These are phyloP conservation scores for Capronia coronata DNA, from an alignment of 2,329 filamentous ascomycete species.

Conservation along the genomic window DNA sequence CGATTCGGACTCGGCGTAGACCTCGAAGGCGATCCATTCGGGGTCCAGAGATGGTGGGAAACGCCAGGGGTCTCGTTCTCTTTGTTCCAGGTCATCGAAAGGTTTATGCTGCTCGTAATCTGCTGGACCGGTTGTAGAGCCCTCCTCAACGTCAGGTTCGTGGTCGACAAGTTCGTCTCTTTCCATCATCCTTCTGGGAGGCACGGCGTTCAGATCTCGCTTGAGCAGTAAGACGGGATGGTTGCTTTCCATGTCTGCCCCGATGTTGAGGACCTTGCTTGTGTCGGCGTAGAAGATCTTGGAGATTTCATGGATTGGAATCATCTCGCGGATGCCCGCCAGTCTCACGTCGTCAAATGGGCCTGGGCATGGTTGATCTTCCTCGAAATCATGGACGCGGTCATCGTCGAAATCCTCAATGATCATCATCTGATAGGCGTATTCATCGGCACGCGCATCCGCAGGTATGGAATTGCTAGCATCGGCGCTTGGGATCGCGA, in stretches of 20 bases:
- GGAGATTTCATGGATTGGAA: conserved; percentile 68
- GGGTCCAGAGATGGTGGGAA: conserved; percentile 72
- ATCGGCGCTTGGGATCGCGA: not conserved
- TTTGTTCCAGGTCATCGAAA: conserved; percentile 15
- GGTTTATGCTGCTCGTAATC: conserved; percentile 8
- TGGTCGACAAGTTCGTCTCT: conserved; percentile 33
- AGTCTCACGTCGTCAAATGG: conserved; percentile 54
- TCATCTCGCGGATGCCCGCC: conserved; percentile 60
- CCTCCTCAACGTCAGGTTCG: conserved; percentile 30
- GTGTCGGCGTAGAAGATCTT: conserved; percentile 94
- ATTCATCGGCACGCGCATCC: conserved; percentile 53
- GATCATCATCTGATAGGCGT: conserved; percentile 72
- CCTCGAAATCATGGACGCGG: conserved; percentile 60
- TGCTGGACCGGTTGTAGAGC: conserved; percentile 29
- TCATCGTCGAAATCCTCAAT: conserved; percentile 75
- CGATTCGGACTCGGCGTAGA: conserved; percentile 56
- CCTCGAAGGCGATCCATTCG: conserved; percentile 87
- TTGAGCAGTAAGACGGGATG: conserved; percentile 70
- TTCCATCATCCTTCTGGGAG: conserved; percentile 54
- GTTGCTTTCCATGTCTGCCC: conserved; percentile 59
- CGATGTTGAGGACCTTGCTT: conserved; percentile 81
- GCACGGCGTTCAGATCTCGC: conserved; percentile 58
- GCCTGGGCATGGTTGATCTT: conserved; percentile 50
- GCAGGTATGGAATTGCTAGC: conserved; percentile 31
- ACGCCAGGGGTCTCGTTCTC: conserved; percentile 45